phyloP scores from a whole-genome alignment of 2,329 filamentous ascomycete genomes.

The Pseudogymnoascus verrucosus region DNA sequence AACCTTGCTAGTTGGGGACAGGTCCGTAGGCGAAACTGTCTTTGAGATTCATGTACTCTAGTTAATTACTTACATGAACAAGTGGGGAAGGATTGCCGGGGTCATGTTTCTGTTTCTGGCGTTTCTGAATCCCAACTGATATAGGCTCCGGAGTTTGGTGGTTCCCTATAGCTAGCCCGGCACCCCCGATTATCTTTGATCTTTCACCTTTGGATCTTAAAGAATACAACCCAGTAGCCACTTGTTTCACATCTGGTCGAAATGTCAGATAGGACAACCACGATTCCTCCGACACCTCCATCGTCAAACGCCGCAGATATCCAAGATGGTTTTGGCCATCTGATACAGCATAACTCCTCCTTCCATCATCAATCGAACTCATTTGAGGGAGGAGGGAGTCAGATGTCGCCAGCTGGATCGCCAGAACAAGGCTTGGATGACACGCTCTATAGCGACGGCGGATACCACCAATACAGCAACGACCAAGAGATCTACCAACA shows the following conservation, averaged over 20 bases:
- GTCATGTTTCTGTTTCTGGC: neutral
- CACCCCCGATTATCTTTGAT: slow-evolving; percentile 4
- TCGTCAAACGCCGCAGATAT: neutral
- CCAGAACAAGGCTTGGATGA: neutral
- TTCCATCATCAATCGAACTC: neutral
- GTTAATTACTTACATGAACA: slow-evolving; percentile 6
- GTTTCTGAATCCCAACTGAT: neutral
- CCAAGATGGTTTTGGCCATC: neutral
- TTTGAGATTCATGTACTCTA: slow-evolving; percentile 4
- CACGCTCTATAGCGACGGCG: neutral
- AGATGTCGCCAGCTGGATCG: neutral
- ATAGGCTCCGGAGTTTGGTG: neutral
- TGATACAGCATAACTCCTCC: neutral
- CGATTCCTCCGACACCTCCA: neutral
- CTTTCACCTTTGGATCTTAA: neutral
- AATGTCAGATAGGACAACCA: neutral
- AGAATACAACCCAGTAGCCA: neutral
- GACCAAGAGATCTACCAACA: neutral
- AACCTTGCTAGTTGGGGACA: neutral
- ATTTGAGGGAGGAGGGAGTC: neutral
- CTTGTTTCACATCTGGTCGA: neutral
- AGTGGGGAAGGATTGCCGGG: neutral
- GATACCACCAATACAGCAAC: neutral
- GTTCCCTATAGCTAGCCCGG: neutral
- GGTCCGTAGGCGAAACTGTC: slow-evolving; percentile 1